phyloP scores from a whole-genome alignment of 2,329 filamentous ascomycete species.

The Penicillium sp. region DNA sequence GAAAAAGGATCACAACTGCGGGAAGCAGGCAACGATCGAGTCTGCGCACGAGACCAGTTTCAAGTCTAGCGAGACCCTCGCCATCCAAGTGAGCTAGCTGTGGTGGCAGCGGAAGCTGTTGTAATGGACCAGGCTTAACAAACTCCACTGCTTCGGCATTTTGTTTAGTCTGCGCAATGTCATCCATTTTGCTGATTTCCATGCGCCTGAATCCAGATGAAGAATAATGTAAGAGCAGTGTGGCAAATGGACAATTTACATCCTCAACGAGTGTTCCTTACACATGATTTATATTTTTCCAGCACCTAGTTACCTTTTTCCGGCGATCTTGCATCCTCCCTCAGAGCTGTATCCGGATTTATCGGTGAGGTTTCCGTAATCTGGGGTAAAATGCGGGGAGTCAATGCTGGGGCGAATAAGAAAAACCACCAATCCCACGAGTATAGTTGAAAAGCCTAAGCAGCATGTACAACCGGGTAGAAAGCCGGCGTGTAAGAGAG shows the following conservation, averaged over 20 bases:
- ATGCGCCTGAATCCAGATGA: no score
- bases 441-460: not conserved
- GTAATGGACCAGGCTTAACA: constrained; percentile 4
- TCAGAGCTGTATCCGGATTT: not conserved
- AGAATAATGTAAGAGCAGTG: no score
- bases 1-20: constrained; percentile 8
- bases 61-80: constrained; percentile 1
- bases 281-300: no score
- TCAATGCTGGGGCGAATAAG: not conserved
- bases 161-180: constrained; percentile 1
- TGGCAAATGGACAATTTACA: no score
- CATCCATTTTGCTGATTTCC: constrained; percentile 1
- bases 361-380: constrained; percentile 8
- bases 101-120: constrained; percentile 6
- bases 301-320: no score
- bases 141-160: not conserved
- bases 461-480: not conserved
- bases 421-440: not conserved
- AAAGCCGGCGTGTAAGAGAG: not conserved
- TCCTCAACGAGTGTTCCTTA: no score
- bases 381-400: constrained; percentile 10
- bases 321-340: not conserved
- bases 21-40: constrained; percentile 10
- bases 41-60: constrained; percentile 3
- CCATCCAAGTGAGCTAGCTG: constrained; percentile 1